A percentile compares a stretch with the other conserved stretches of the same genome.
Conservation (phyloP, 495 filamentous ascomycete species). For the Xylaria grammica region DNA sequence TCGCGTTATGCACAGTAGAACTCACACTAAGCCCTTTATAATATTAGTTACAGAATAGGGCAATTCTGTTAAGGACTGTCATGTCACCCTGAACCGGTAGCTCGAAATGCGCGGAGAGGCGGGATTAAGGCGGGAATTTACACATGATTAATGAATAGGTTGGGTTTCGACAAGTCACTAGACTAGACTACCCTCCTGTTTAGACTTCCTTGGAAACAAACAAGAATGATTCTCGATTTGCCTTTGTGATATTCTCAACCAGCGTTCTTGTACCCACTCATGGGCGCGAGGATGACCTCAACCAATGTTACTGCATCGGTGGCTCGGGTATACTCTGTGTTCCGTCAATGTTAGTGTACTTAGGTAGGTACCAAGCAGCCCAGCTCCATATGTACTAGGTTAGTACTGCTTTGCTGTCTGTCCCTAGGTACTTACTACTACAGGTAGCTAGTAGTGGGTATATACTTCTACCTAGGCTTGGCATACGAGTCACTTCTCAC, state of each 20-base stretch:
- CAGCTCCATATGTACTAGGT: too few species aligned
- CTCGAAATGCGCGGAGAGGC: not conserved
- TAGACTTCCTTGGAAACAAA: not conserved
- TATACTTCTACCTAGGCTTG: not conserved
- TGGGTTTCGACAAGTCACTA: not conserved
- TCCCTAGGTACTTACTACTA: too few species aligned
- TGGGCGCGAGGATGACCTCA: not conserved
- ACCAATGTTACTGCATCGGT: not conserved
- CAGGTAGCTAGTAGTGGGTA: not conserved
- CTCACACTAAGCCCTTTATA: slow-evolving; percentile 10
- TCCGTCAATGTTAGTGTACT: not conserved
- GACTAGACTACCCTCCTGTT: not conserved
- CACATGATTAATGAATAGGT: too few species aligned
- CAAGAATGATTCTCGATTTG: not conserved
- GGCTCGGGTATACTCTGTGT: slow-evolving; percentile 5
- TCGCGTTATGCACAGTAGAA: not conserved
- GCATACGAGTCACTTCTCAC: not conserved
- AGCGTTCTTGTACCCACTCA: not conserved
- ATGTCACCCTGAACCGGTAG: not conserved
- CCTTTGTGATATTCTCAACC: not conserved
- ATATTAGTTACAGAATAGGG: not conserved
- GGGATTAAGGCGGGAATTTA: not conserved
- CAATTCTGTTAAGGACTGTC: not conserved
- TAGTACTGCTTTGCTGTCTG: too few species aligned
- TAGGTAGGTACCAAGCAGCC: not conserved